A percentile compares a stretch with the other conserved stretches of the same genome.
Evolutionary conservation across 176 grass and related monocot species (phyloP).

Genomic region (Aegilops speltoides): DNA sequence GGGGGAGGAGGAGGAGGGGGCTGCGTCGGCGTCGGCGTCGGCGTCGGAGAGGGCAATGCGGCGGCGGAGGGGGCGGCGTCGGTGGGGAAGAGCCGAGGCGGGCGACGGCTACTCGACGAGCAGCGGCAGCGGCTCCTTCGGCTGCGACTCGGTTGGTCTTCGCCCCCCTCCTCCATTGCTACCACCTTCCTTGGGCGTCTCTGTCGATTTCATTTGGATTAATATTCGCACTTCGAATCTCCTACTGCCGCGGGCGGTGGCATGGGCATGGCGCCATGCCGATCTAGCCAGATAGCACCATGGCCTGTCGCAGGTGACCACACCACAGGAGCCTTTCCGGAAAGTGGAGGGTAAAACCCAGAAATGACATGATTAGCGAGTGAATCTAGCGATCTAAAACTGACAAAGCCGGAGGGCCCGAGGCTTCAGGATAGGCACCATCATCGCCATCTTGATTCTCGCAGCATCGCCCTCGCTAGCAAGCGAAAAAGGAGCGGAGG

Average conservation of each 20-base stretch:
- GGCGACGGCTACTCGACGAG: constrained; percentile 45
- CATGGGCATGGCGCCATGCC: constrained; percentile 21
- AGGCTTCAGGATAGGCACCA: constrained; percentile 17
- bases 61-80: constrained; percentile 3
- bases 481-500: constrained; percentile 25
- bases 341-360: not conserved
- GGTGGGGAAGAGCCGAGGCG: constrained; percentile 25
- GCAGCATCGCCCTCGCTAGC: not conserved
- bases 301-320: constrained; percentile 31
- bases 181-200: not conserved
- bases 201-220: not conserved
- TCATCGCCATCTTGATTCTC: constrained; percentile 25
- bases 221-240: not conserved
- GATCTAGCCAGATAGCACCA: constrained; percentile 17
- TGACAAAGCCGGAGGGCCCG: constrained; percentile 38
- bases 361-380: not conserved
- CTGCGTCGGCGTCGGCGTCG: constrained; percentile 14
- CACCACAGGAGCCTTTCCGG: constrained; percentile 10
- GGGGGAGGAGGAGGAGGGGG: constrained; percentile 8
- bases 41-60: constrained; percentile 24
- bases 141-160: constrained; percentile 48
- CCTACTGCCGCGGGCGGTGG: not conserved
- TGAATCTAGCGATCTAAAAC: not conserved
- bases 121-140: constrained; percentile 40
- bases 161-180: not conserved